Percentiles rank a stretch among this genome's conserved stretches.
phyloP scores from a whole-genome alignment of 2,329 filamentous ascomycete species.

The Ascochyta viciae-villosae region DNA sequence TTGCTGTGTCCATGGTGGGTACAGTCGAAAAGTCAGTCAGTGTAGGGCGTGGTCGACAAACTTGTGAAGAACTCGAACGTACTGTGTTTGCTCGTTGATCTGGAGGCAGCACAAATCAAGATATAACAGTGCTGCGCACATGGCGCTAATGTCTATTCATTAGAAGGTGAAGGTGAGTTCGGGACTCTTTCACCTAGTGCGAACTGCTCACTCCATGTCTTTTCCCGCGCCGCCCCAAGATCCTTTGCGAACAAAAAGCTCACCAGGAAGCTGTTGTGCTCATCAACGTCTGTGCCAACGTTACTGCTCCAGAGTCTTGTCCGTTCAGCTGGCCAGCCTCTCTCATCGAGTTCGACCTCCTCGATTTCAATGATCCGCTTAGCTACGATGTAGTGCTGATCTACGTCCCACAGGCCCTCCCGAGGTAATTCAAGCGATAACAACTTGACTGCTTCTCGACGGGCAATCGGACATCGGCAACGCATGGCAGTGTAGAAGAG shows the following conservation, averaged over 20 bases:
- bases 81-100: neutral
- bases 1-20: neutral
- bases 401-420: conserved; percentile 31
- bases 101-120: neutral
- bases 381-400: conserved; percentile 22
- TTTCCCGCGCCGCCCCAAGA: neutral
- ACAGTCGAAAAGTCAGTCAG: neutral
- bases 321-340: conserved; percentile 25
- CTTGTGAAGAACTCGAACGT: neutral
- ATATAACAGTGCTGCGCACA: neutral
- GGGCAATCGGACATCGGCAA: conserved; percentile 26
- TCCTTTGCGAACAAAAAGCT: conserved; percentile 10
- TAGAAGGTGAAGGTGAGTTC: neutral
- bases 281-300: conserved; percentile 28
- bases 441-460: conserved; percentile 25
- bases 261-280: conserved; percentile 24
- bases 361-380: conserved; percentile 32
- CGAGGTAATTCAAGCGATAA: conserved; percentile 23
- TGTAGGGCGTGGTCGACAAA: too few relatives aligned
- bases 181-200: neutral
- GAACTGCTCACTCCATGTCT: conserved; percentile 7
- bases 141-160: neutral
- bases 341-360: conserved; percentile 26
- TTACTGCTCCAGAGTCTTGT: conserved; percentile 24
- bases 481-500: conserved; percentile 20